phyloP scores from a whole-genome alignment of 768 basidiomycete species.

The Suillus decipiens region DNA sequence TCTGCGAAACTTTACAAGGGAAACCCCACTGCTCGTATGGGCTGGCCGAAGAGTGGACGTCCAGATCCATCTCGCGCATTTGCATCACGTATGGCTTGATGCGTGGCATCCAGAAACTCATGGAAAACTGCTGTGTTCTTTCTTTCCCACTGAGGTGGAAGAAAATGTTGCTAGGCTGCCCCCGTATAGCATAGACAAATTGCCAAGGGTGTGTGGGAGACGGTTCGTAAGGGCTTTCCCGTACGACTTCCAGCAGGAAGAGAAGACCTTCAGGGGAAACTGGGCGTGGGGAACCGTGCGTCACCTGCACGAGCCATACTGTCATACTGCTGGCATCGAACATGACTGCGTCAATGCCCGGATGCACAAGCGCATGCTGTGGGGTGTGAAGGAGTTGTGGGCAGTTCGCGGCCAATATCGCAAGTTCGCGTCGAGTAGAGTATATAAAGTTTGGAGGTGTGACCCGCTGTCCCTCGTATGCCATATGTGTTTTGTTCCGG shows the following conservation, averaged over 20 bases:
- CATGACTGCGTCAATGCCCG: background rate
- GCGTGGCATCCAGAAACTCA: background rate
- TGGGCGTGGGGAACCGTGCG: background rate
- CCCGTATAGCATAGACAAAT: background rate
- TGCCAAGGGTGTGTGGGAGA: background rate
- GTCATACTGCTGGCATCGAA: background rate
- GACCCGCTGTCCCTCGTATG: background rate
- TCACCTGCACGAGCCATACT: background rate
- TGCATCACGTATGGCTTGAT: background rate
- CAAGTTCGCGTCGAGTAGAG: background rate
- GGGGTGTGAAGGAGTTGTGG: background rate
- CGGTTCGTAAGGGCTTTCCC: background rate
- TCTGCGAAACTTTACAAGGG: background rate
- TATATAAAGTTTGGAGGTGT: background rate
- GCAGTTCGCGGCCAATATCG: background rate
- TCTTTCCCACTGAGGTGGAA: background rate
- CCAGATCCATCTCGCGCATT: background rate
- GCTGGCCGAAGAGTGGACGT: background rate
- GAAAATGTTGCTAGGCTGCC: background rate
- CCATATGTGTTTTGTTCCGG: background rate
- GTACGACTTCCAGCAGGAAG: background rate
- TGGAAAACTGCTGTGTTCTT: background rate
- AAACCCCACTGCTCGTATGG: constrained; percentile 1
- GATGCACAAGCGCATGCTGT: background rate
- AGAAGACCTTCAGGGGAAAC: background rate